Evolutionary conservation across 805 yeast species (phyloP).

Genomic region (Starmerella scarabaei): DNA sequence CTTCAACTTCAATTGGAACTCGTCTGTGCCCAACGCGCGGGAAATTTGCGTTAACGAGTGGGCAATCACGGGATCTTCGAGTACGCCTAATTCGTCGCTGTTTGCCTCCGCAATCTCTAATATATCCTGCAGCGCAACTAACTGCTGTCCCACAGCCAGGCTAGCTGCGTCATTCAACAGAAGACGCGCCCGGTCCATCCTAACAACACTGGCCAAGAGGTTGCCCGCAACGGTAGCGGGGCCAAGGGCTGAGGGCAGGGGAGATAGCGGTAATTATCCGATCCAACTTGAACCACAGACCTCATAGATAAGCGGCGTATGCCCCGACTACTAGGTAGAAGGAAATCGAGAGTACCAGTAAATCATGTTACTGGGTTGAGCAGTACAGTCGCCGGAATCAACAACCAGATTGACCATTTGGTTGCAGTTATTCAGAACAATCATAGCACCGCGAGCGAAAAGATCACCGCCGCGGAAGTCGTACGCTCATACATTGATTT

Average conservation of each 20-base stretch:
- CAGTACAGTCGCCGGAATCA: conserved; percentile 26
- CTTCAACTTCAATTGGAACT: conserved; percentile 35
- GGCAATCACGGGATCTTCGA: conserved; percentile 50
- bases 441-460: conserved; percentile 22
- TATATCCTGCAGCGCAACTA: conserved; percentile 54
- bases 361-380: conserved; percentile 6
- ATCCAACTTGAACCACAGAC: no score
- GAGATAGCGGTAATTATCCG: no score
- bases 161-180: conserved; percentile 23
- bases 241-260: no score
- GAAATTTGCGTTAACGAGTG: conserved; percentile 66
- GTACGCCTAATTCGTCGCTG: conserved; percentile 41
- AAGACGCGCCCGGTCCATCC: not conserved
- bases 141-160: conserved; percentile 42
- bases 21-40: conserved; percentile 71
- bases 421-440: conserved; percentile 21
- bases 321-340: not conserved
- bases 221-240: no score
- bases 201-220: no score
- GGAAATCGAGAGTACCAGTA: not conserved
- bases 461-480: conserved; percentile 37
- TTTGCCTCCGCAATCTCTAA: not conserved
- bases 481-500: conserved; percentile 40
- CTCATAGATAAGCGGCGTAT: no score
- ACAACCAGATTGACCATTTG: conserved; percentile 25